Conservation (phyloP, 805 yeast genomes). For the Ogataea pilisensis region DNA sequence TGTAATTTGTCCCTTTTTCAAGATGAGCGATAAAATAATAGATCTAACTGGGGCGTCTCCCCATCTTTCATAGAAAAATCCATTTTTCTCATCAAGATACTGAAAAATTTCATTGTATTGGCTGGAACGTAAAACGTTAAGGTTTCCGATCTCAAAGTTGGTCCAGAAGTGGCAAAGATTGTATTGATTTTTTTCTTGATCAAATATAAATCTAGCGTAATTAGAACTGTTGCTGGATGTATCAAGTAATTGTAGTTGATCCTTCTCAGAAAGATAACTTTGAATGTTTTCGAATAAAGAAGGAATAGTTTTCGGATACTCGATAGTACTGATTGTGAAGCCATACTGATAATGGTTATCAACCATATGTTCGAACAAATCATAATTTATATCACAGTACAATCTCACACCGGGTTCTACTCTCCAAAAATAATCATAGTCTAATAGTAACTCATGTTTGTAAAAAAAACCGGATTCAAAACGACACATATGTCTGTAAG, state of each 20-base stretch:
- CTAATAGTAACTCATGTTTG: constrained; percentile 60
- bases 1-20: constrained; percentile 65
- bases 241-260: constrained; percentile 36
- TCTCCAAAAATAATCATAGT: constrained; percentile 87
- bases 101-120: constrained; percentile 66
- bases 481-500: constrained; percentile 86
- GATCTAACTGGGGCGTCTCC: constrained; percentile 85
- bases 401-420: constrained; percentile 80
- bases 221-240: constrained; percentile 42
- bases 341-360: constrained; percentile 66
- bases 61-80: constrained; percentile 88
- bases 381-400: constrained; percentile 74
- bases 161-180: constrained; percentile 88
- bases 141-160: constrained; percentile 75
- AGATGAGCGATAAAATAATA: constrained; percentile 65
- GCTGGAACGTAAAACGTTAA: constrained; percentile 66
- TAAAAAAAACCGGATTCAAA: constrained; percentile 83
- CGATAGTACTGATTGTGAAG: constrained; percentile 70
- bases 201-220: constrained; percentile 59
- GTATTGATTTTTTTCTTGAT: constrained; percentile 55
- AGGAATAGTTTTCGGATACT: constrained; percentile 63
- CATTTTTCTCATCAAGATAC: constrained; percentile 70
- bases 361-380: constrained; percentile 69
- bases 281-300: constrained; percentile 40
- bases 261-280: constrained; percentile 31